Evolutionary conservation across 306 rosid genomes (phyloP), one percentile per base, ranked within the genome.

Genomic region (Inga oerstediana): DNA sequence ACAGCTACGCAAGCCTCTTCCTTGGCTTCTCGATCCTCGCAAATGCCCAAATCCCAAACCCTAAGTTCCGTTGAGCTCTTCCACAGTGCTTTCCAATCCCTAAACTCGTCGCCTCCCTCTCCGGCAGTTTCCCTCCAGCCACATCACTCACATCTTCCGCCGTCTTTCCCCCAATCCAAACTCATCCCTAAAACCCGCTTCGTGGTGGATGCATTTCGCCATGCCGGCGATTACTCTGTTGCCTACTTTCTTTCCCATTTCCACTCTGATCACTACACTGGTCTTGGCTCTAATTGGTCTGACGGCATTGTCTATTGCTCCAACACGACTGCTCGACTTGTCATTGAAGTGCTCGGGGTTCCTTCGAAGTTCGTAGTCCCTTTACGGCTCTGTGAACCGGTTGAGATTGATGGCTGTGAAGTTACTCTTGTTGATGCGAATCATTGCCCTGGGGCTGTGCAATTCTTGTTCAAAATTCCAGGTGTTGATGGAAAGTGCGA

Each of bases 201-300:
- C 84, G 76, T 83, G 58, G 84, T 95, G 76, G 98, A 95, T 80
- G 95, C 97, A 3, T 95, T 95, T 86, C 92, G 94, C 79, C 35
- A 84, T 66, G 86, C 97, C 46, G 91, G 89, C 46, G 83, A 81
- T 37, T 85, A 61, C 86, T 92, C 94, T 72, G 79, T 87, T 75
- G 81, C 98, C 58, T 93, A 93, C 91, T 95, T 95, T 88, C 98
- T 95, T 73, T 91, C 98, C 79, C 98, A 95, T 76, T 95, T 93
- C 88, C 98, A 95, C 89, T 93, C 95, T 69, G 98, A 95, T 44
- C 98, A 93, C 90, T 95, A 95, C 85, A 7, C 85, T 51, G 97
- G 95, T 49, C 98, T 95, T 87, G 59, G 90, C 83, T 41, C 90
- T 75, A 73, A 68, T 70, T 95, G 98, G 98, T 88, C 88, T 58